Evolutionary conservation across 1,139 yeast species (phyloP), one percentile per base, ranked within the genome.

Genomic region (Entelexis paramagnoliae): DNA sequence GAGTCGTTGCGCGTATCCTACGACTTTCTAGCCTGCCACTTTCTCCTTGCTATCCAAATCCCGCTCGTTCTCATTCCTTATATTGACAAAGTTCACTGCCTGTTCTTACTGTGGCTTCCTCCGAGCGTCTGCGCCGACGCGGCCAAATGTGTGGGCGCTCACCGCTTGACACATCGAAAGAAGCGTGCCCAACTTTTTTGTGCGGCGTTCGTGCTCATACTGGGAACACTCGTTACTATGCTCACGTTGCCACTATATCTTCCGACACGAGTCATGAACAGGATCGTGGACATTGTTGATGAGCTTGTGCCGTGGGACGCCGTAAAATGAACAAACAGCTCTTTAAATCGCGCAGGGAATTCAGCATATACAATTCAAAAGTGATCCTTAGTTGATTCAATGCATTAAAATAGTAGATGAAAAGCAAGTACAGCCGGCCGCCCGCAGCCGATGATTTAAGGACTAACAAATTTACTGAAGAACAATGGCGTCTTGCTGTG

Each of bases 41-140:
- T 73, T 28, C 64, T 87, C 14, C 66, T 85, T 46, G 75, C 79
- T 53, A 62, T 73, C 3, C 79, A 85, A 64, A 68, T 77, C 0
- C 94, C 94, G 0, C 45, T 82, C 1, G 65, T 85, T 32, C 67
- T 83, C 35, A 64, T 84, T 4, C 96, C 96, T 0, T 81, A 73
- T 57, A 69, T 83, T 48, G 91, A 86, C 63, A 74, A 74, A 52
- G 79, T 87, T 81, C 96, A 88, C 63, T 78, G 93, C 1, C 70
- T 81, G 66, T 75, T 84, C 74, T 70, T 88, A 44, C 79, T 87
- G 64, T 88, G 96, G 96, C 69, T 86, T 50, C 75, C 73, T 48
- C 95, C 95, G 71, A 56, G 76, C 76, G 45, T 45, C 2, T 41
- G 66, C 76, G 46, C 66, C 76, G 52, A 65, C 76, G 53, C 74